These are phyloP conservation scores for Diutina siamensis DNA, from an alignment of 1,139 yeast genomes.

Conservation along the genomic window DNA sequence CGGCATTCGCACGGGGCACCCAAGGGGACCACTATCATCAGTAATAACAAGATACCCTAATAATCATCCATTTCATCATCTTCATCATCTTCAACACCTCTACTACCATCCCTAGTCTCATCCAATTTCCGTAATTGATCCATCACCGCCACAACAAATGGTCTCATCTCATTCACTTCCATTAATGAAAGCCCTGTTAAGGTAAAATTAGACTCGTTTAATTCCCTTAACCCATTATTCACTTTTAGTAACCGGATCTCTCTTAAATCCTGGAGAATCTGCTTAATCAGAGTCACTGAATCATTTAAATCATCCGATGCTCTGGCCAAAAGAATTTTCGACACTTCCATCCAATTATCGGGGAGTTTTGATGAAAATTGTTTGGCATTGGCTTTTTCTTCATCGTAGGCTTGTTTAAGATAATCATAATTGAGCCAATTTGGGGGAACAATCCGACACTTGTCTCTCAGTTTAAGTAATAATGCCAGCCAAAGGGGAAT, in stretches of 20 bases:
- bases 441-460: constrained; percentile 82
- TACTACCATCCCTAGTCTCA: constrained; percentile 16
- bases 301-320: constrained; percentile 72
- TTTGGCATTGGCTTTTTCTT: constrained; percentile 46
- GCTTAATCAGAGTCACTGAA: constrained; percentile 51
- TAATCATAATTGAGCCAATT: constrained; percentile 63
- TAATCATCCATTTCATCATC: not conserved
- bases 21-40: no score
- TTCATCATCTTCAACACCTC: not conserved
- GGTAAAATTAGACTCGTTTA: constrained; percentile 77
- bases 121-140: constrained; percentile 51
- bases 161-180: constrained; percentile 83
- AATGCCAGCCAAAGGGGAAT: constrained; percentile 88
- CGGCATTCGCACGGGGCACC: no score
- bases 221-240: constrained; percentile 60
- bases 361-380: constrained; percentile 61
- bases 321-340: constrained; percentile 51
- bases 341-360: constrained; percentile 77
- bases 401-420: constrained; percentile 50
- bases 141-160: constrained; percentile 74
- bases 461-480: constrained; percentile 68
- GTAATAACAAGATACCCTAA: not conserved
- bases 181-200: constrained; percentile 71
- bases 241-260: constrained; percentile 78
- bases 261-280: constrained; percentile 69